These are phyloP conservation scores for Talaromyces sp. DNA, from an alignment of 2,329 filamentous ascomycete genomes.

Conservation along the genomic window DNA sequence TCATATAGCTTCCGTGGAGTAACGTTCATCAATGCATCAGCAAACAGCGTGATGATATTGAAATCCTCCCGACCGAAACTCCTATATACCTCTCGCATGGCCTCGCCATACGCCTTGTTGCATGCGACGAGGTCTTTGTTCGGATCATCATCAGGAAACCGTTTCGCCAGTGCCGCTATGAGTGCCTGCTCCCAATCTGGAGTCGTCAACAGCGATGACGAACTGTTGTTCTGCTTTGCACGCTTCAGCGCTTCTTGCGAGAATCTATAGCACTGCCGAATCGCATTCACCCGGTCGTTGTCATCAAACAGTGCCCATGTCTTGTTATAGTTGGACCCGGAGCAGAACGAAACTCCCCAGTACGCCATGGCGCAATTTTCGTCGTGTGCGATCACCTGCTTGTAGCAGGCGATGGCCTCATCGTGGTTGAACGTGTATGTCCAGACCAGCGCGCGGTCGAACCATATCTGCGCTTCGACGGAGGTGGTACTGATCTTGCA, in stretches of 20 bases:
- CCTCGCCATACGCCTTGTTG: constrained; percentile 58
- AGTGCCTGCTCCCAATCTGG: constrained; percentile 25
- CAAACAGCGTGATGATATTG: constrained; percentile 61
- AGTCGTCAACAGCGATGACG: constrained; percentile 21
- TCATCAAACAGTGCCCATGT: constrained; percentile 49
- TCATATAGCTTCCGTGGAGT: constrained; percentile 65
- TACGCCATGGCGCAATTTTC: constrained; percentile 38
- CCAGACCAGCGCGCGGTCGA: constrained; percentile 38
- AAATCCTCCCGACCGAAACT: constrained; percentile 52
- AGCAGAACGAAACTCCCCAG: constrained; percentile 49
- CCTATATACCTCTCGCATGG: constrained; percentile 56
- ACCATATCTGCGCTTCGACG: constrained; percentile 36
- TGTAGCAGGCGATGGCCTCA: constrained; percentile 37
- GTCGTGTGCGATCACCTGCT: constrained; percentile 34
- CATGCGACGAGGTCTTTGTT: constrained; percentile 49
- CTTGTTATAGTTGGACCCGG: constrained; percentile 54
- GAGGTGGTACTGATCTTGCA: constrained; percentile 31
- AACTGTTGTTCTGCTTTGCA: constrained; percentile 43
- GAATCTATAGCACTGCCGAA: constrained; percentile 45
- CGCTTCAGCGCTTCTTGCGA: constrained; percentile 44
- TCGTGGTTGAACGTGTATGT: constrained; percentile 42
- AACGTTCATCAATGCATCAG: constrained; percentile 63
- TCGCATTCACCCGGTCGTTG: constrained; percentile 37
- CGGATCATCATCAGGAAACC: constrained; percentile 38
- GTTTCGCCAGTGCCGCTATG: constrained; percentile 21